A percentile compares a stretch with the other conserved stretches of the same genome.
phyloP scores from a whole-genome alignment of 306 rosid species.

The Cucumis sativus region DNA sequence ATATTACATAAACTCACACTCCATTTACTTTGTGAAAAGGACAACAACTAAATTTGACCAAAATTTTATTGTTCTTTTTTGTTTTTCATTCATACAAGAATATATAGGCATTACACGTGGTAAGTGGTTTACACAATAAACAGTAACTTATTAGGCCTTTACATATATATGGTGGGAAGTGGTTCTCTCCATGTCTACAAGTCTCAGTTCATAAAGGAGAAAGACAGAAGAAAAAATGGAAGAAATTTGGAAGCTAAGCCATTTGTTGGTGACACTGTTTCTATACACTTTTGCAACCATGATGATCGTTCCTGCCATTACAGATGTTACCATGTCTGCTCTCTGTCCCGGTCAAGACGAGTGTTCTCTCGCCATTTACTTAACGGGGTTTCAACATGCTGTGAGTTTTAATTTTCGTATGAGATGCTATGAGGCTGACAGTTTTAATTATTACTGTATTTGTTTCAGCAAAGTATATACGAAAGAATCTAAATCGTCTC shows the following conservation, averaged over 20 bases:
- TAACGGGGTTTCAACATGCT: conserved; percentile 39
- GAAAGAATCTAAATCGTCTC: too few relatives aligned
- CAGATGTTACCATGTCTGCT: conserved; percentile 39
- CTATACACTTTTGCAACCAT: conserved; percentile 20
- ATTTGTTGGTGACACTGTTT: conserved; percentile 31
- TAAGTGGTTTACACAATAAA: not conserved
- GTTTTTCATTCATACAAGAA: too few relatives aligned
- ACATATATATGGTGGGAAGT: not conserved
- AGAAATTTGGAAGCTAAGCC: conserved; percentile 19
- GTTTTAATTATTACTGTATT: too few relatives aligned
- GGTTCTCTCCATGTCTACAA: not conserved
- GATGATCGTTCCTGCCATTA: conserved; percentile 36
- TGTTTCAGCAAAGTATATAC: too few relatives aligned
- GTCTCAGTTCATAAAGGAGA: too few relatives aligned
- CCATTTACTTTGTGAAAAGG: too few relatives aligned
- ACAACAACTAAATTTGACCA: too few relatives aligned
- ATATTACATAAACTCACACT: too few relatives aligned
- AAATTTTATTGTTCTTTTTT: too few relatives aligned
- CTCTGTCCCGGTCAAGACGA: conserved; percentile 41
- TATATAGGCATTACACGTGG: not conserved
- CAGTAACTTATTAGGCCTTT: not conserved
- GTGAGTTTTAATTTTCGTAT: conserved; percentile 6
- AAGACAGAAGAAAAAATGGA: not conserved
- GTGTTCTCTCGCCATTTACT: conserved; percentile 41
- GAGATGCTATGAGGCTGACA: not conserved